Base-by-base conservation (phyloP, 2,329 filamentous ascomycete genomes). In the Stenocarpella maydis region DNA sequence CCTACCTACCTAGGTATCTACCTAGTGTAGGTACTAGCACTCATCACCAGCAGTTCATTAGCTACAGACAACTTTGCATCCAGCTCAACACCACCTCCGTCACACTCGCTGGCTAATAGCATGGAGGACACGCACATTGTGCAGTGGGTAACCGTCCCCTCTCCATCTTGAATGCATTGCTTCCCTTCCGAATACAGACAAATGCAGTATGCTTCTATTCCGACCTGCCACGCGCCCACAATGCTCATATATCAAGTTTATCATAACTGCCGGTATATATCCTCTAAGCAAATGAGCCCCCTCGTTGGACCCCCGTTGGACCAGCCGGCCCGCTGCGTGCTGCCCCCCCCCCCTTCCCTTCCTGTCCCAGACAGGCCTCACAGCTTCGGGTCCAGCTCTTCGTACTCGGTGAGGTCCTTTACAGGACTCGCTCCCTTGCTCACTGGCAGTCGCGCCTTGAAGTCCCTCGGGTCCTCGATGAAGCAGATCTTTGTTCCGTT, bases 361-460 rank as follows among this genome's bases (percentile, higher is more conserved):
- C n/a, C n/a, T n/a, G n/a, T n/a, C n/a, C n/a, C n/a, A n/a, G n/a
- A n/a, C n/a, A n/a, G n/a, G n/a, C n/a, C 67, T 86, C 79, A 95
- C 69, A 98, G 85, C 83, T 98, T 98, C 17, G 92, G 82, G 72
- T 93, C 93, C 70, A 91, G 84, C 70, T 98, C 95, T 78, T 97
- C 92, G 79, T 95, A 98, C 76, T 94, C 92, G 71, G 86, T 91
- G 68, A 98, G 80, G 73, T 96, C 91, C 76, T 87, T 90, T 37
- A 92, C 88, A 0, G 95, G 88, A 71, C 86, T 86, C 1, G 94
- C 89, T 0, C 93, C 95, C 26, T 87, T 85, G 72, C 90, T 96
- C 34, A 93, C 87, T 70, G 87, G 83, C 75, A 98, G 84, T 17
- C 88, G 85, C 0, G 92, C 90, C 85, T 96, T 97, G 86, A 91